A percentile compares a stretch with the other conserved stretches of the same genome.
Conservation (phyloP, 768 basidiomycete genomes). For the Pisolithus tinctorius region DNA sequence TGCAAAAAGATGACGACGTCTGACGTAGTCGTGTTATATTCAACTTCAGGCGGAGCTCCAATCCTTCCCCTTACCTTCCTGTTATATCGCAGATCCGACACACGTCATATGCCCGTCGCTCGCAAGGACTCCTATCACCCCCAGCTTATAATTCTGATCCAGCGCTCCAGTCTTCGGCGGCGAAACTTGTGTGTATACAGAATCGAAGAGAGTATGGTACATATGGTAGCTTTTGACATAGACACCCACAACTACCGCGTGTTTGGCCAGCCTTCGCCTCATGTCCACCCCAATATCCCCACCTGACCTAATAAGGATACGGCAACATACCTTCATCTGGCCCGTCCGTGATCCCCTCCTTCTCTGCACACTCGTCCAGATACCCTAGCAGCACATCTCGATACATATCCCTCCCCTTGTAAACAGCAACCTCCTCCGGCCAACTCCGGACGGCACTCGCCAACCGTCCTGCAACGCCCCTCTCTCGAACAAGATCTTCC, state of each 20-base stretch:
- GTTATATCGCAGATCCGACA: conserved; percentile 29
- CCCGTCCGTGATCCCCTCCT: conserved; percentile 1
- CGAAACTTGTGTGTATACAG: not conserved
- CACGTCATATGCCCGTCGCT: conserved; percentile 22
- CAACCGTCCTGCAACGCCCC: conserved; percentile 53
- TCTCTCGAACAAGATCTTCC: conserved; percentile 44
- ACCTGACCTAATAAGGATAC: conserved; percentile 8
- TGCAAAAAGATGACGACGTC: conserved; percentile 35
- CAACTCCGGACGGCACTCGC: conserved; percentile 60
- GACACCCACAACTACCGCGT: too few relatives aligned
- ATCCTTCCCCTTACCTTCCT: conserved; percentile 5
- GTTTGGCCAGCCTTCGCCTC: not conserved
- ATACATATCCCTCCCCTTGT: conserved; percentile 24
- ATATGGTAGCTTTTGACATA: too few relatives aligned
- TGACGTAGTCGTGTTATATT: conserved; percentile 39
- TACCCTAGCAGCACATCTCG: conserved; percentile 11
- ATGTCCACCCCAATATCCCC: conserved; percentile 5
- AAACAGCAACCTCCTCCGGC: conserved; percentile 48
- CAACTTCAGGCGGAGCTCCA: conserved; percentile 38
- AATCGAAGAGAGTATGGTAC: too few relatives aligned
- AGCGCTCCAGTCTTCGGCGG: not conserved
- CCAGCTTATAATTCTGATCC: too few relatives aligned
- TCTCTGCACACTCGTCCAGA: conserved; percentile 10
- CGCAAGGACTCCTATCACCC: conserved; percentile 13
- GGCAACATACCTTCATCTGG: not conserved